These are phyloP conservation scores for Lentinus tigrinus DNA, from an alignment of 768 basidiomycete genomes.

Conservation along the genomic window DNA sequence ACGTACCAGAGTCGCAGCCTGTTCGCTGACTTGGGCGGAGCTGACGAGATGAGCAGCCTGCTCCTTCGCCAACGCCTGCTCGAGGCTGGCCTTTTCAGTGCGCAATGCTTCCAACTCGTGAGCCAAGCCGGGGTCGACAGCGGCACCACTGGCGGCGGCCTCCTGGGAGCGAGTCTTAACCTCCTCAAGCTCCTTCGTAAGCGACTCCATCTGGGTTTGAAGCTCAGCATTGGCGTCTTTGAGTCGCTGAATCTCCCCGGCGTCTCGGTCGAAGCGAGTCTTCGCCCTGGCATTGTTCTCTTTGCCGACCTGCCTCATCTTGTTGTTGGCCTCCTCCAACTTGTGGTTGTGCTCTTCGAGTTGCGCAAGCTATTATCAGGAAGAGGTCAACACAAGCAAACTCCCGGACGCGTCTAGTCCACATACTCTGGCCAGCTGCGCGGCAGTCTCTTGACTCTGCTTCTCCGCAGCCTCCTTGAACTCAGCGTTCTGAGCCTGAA, in stretches of 20 bases:
- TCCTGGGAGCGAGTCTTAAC: constrained; percentile 35
- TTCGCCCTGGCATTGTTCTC: constrained; percentile 28
- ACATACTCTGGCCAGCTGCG: constrained; percentile 22
- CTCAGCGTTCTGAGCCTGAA: constrained; percentile 31
- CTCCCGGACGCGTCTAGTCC: background rate
- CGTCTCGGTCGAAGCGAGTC: constrained; percentile 18
- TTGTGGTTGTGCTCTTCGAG: constrained; percentile 6
- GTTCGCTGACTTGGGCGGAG: constrained; percentile 18
- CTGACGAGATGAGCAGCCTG: constrained; percentile 25
- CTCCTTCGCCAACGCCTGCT: constrained; percentile 39
- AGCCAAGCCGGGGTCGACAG: constrained; percentile 27
- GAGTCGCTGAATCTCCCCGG: constrained; percentile 16
- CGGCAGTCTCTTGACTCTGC: background rate
- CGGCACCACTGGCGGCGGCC: constrained; percentile 11
- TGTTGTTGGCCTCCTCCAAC: constrained; percentile 12
- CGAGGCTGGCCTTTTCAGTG: constrained; percentile 38
- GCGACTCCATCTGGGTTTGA: constrained; percentile 19
- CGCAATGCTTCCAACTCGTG: constrained; percentile 36
- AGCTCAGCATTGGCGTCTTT: constrained; percentile 20
- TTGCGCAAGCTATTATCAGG: background rate
- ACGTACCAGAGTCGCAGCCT: constrained; percentile 35
- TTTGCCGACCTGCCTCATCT: constrained; percentile 14
- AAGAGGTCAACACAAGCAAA: background rate
- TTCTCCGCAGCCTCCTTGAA: constrained; percentile 16
- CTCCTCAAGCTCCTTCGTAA: constrained; percentile 27